Conservation (phyloP, 2,329 filamentous ascomycete species). For the Pleoardoris graminearum region DNA sequence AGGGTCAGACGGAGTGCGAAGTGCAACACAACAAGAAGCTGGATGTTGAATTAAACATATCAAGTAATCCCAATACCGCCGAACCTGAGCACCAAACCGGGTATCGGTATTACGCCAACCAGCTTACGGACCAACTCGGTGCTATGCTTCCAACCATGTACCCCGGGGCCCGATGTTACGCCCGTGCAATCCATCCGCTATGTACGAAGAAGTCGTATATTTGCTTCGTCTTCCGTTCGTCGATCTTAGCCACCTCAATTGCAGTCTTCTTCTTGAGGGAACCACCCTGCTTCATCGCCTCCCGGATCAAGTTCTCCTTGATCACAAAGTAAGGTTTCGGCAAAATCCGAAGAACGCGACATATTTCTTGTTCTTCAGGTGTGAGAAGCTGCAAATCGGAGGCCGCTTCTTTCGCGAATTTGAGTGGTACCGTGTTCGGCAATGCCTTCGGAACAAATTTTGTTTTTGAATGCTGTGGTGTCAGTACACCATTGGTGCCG, state of each 20-base stretch:
- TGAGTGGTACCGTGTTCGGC: slow-evolving; percentile 65
- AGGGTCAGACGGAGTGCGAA: not conserved
- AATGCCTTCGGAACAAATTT: slow-evolving; percentile 61
- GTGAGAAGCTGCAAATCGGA: slow-evolving; percentile 85
- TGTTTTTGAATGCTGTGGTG: slow-evolving; percentile 48
- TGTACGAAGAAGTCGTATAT: slow-evolving; percentile 96
- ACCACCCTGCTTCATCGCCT: slow-evolving; percentile 87
- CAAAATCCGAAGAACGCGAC: slow-evolving; percentile 79
- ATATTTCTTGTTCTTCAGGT: slow-evolving; percentile 82
- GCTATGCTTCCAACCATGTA: slow-evolving; percentile 11
- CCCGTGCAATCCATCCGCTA: slow-evolving; percentile 88
- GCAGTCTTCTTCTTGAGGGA: slow-evolving; percentile 92
- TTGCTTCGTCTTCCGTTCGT: slow-evolving; percentile 79
- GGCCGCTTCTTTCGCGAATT: slow-evolving; percentile 73
- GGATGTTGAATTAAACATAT: not conserved
- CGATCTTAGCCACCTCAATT: slow-evolving; percentile 80
- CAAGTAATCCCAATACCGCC: not conserved
- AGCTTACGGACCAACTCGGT: slow-evolving; percentile 9
- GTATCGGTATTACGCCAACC: slow-evolving; percentile 25
- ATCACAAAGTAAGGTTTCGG: slow-evolving; percentile 95
- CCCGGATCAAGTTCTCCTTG: slow-evolving; percentile 89
- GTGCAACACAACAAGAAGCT: not conserved
- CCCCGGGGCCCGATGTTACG: slow-evolving; percentile 56
- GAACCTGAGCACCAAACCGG: slow-evolving; percentile 12
- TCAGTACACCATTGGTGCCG: slow-evolving; percentile 38